These are phyloP conservation scores for Chlamydomonas urium DNA, from an alignment of 139 green algal genomes.

Conservation along the genomic window DNA sequence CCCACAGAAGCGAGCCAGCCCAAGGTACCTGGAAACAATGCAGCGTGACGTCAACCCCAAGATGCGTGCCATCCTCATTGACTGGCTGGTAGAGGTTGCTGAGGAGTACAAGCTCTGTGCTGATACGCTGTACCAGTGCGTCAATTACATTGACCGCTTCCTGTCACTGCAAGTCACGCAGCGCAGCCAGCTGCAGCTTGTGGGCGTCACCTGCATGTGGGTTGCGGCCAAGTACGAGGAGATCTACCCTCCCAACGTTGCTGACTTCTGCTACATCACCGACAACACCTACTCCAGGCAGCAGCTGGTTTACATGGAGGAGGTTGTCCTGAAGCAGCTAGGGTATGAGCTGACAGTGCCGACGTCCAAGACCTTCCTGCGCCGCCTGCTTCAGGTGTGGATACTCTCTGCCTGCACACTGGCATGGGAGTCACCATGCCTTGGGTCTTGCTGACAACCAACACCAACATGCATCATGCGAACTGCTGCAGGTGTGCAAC, in stretches of 20 bases:
- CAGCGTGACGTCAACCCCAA: slow-evolving; percentile 85
- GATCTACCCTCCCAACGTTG: slow-evolving; percentile 90
- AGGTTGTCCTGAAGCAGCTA: slow-evolving; percentile 73
- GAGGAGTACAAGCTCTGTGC: slow-evolving; percentile 90
- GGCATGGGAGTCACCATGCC: too few species aligned
- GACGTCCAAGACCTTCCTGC: slow-evolving; percentile 88
- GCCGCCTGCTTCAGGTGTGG: slow-evolving; percentile 45
- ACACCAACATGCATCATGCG: too few species aligned
- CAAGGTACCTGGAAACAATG: slow-evolving; percentile 66
- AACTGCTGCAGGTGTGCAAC: slow-evolving; percentile 43
- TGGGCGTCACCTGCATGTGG: slow-evolving; percentile 92
- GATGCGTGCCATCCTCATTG: slow-evolving; percentile 93
- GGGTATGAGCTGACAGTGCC: slow-evolving; percentile 86
- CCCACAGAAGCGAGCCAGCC: slow-evolving; percentile 50
- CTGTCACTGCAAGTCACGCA: slow-evolving; percentile 53
- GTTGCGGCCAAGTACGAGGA: slow-evolving; percentile 97
- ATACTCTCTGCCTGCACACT: too few species aligned
- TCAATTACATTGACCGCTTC: slow-evolving; percentile 88
- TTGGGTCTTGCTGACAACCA: too few species aligned
- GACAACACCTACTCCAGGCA: slow-evolving; percentile 92
- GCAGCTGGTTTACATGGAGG: slow-evolving; percentile 84
- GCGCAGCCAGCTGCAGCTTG: slow-evolving; percentile 54
- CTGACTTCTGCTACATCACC: slow-evolving; percentile 87
- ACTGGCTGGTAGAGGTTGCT: slow-evolving; percentile 95
- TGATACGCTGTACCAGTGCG: slow-evolving; percentile 88